A percentile compares a stretch with the other conserved stretches of the same genome.
phyloP scores from a whole-genome alignment of 169 alveolate species.

The Babesia ovis region DNA sequence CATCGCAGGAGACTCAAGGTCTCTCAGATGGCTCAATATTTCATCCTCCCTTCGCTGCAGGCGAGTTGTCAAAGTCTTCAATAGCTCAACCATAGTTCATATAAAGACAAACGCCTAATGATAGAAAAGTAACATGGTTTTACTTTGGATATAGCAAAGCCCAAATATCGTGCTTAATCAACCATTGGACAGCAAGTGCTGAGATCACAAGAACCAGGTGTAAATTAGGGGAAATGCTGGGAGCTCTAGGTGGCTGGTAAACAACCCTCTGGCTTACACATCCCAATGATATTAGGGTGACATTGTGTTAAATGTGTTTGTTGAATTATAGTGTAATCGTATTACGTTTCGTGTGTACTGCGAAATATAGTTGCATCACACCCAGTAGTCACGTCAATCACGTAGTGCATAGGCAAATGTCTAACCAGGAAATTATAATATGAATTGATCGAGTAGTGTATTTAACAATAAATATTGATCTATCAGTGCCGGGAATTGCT shows the following conservation, averaged over 20 bases:
- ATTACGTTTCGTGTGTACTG: not conserved
- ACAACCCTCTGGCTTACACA: no score
- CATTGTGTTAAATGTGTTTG: not conserved
- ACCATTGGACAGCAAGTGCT: no score
- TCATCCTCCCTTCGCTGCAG: slow-evolving; percentile 28
- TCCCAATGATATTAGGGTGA: not conserved
- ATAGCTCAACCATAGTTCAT: slow-evolving; percentile 2
- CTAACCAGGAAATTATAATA: no score
- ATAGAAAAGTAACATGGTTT: no score
- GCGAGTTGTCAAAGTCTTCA: slow-evolving; percentile 19
- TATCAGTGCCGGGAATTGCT: not conserved
- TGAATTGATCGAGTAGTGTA: no score
- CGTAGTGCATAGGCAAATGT: not conserved
- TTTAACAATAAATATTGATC: not conserved
- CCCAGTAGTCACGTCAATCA: not conserved
- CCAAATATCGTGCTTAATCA: no score
- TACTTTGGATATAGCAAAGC: no score
- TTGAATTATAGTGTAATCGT: not conserved
- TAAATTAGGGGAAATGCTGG: no score
- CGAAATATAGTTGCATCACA: not conserved
- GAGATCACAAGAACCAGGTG: no score
- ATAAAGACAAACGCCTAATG: no score
- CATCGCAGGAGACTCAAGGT: slow-evolving; percentile 25
- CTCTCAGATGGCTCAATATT: slow-evolving; percentile 30
- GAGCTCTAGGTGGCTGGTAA: no score